Base-by-base conservation (phyloP, 306 rosid genomes). In the Trichosanthes cucumerina region DNA sequence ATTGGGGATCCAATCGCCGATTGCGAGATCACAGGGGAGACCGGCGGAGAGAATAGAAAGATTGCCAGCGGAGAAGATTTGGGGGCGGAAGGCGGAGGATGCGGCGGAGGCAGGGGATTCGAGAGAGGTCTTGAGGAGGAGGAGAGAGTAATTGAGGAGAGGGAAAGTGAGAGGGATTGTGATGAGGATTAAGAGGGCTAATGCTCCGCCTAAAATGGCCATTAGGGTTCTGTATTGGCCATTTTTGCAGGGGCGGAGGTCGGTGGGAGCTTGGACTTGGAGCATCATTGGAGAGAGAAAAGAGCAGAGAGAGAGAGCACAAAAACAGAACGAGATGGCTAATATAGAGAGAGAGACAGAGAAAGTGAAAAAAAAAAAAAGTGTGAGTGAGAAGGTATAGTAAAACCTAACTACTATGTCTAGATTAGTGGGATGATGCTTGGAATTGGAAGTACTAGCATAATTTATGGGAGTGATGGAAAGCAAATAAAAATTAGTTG, bases 1-100 rank as follows among this genome's bases (percentile, higher is more conserved):
- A 46, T 83, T 58, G 18, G 92, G 91, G 82, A 91, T 75, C 99
- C 99, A 92, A 3, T 83, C 84, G 15, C 99, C 99, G 19, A 79
- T 77, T 68, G 89, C 93, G 31, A 95, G 43, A 74, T 91, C 72
- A 60, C 98, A 95, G 81, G 50, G 78, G 83, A 78, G 1, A n/a
- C n/a, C n/a, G 87, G 82, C 33, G 68, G 50, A 13, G 84, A 79
- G 24, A 18, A 41, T 15, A 3, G 81, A 75, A 15, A 79, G 52
- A 12, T 70, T 68, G 0, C 31, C 56, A 16, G 77, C 36, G 54
- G 66, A 0, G 77, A 52, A 53, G 63, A 74, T 50, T 28, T 74
- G 57, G 43, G 77, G 41, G 59, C 59, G 39, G 43, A 46, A 46
- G 7, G 59, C 44, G 28, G 59, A 14, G 33, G 74, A 12, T 18